Conservation (phyloP, 2,329 filamentous ascomycete genomes). For the Fusarium lateritium region DNA sequence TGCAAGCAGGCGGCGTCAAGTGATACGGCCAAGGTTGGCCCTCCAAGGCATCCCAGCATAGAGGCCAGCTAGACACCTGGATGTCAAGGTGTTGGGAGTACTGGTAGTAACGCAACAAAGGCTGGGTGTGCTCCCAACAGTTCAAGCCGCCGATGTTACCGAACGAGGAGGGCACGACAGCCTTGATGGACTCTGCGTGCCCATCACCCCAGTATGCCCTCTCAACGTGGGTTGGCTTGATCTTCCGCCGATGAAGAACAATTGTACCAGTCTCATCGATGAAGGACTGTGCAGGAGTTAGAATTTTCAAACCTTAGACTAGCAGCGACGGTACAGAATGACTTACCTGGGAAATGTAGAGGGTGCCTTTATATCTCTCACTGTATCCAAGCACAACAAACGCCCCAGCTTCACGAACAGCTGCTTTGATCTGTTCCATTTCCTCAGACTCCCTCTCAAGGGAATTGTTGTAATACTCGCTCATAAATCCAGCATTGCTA, state of each 20-base stretch:
- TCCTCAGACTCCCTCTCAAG: conserved; percentile 57
- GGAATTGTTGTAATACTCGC: conserved; percentile 62
- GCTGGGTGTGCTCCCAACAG: conserved; percentile 66
- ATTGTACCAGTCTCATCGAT: conserved; percentile 59
- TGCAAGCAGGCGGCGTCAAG: conserved; percentile 35
- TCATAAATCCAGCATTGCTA: conserved; percentile 56
- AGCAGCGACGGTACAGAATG: background rate
- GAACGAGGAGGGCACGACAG: conserved; percentile 55
- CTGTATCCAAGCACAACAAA: conserved; percentile 60
- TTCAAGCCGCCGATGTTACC: conserved; percentile 60
- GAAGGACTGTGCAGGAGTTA: conserved; percentile 51
- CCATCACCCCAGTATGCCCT: conserved; percentile 63
- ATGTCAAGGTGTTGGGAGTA: conserved; percentile 61
- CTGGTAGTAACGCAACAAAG: conserved; percentile 62
- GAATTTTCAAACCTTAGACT: no score
- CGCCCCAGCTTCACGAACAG: conserved; percentile 61
- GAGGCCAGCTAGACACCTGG: conserved; percentile 64
- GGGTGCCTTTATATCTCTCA: conserved; percentile 54
- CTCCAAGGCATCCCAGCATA: conserved; percentile 28
- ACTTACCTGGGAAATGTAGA: conserved; percentile 58
- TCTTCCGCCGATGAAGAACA: conserved; percentile 60
- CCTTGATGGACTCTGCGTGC: conserved; percentile 54
- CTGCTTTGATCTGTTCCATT: conserved; percentile 59
- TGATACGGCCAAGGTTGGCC: conserved; percentile 38
- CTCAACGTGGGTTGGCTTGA: conserved; percentile 68